Evolutionary conservation across 202 grass and related monocot genomes (phyloP).

Genomic region (Saccharum hybrid): DNA sequence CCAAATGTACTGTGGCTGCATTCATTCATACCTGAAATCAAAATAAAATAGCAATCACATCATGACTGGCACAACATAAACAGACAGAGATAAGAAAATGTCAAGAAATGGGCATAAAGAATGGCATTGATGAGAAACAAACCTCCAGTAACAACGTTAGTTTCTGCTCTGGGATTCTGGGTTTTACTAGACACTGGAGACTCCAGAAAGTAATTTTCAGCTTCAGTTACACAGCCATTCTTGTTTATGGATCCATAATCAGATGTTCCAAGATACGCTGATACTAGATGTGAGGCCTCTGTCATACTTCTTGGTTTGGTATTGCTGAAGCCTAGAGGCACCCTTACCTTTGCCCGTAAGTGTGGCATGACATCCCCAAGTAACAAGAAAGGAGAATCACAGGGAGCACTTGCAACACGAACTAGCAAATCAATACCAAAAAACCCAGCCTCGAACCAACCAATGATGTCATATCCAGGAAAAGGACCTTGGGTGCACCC

Average conservation of each 20-base stretch:
- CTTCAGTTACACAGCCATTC: constrained; percentile 52
- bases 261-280: constrained; percentile 48
- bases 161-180: constrained; percentile 47
- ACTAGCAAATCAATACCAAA: constrained; percentile 94
- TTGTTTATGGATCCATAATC: constrained; percentile 32
- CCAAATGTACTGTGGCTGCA: constrained; percentile 49
- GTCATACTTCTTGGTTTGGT: constrained; percentile 40
- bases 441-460: constrained; percentile 89
- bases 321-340: constrained; percentile 78
- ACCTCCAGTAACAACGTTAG: constrained; percentile 59
- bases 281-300: constrained; percentile 34
- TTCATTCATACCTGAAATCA: constrained; percentile 64
- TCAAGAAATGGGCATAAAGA: constrained; percentile 20
- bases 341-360: constrained; percentile 69
- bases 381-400: constrained; percentile 78
- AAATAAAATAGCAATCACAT: constrained; percentile 29
- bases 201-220: constrained; percentile 64
- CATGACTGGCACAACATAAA: constrained; percentile 28
- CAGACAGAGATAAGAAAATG: constrained; percentile 17
- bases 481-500: constrained; percentile 88
- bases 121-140: constrained; percentile 43
- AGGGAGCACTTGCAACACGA: constrained; percentile 56
- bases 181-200: constrained; percentile 64
- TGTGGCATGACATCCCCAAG: constrained; percentile 99
- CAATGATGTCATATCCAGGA: constrained; percentile 88